Percentiles rank a stretch among this genome's conserved stretches.
phyloP scores from a whole-genome alignment of 352 stramenopile species.

The Globisporangium paddicum region DNA sequence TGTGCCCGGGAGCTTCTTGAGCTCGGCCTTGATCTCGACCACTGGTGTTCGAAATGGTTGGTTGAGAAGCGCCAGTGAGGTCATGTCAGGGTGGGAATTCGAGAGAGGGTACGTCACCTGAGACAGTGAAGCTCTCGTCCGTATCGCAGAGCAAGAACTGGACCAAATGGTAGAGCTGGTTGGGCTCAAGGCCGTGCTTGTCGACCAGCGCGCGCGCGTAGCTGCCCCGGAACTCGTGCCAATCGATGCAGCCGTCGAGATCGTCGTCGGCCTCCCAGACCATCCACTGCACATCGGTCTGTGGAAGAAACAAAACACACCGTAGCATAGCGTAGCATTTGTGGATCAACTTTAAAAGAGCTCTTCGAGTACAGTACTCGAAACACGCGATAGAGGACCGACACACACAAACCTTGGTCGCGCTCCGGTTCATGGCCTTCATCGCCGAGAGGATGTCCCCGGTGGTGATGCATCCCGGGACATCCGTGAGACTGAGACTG shows the following conservation, averaged over 20 bases:
- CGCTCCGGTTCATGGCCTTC: slow-evolving; percentile 25
- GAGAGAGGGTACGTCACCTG: too few species aligned
- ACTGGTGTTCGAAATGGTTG: slow-evolving; percentile 19
- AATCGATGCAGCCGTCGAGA: slow-evolving; percentile 87
- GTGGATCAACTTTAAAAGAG: not conserved
- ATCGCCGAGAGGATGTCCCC: slow-evolving; percentile 45
- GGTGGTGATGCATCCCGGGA: slow-evolving; percentile 31
- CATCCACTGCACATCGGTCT: slow-evolving; percentile 93
- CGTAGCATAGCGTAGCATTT: too few species aligned
- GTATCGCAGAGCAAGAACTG: slow-evolving; percentile 94
- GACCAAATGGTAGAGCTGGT: slow-evolving; percentile 92
- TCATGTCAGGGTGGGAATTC: too few species aligned
- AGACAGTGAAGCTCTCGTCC: slow-evolving; percentile 87
- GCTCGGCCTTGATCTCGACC: slow-evolving; percentile 39
- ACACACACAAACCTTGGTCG: slow-evolving; percentile 24
- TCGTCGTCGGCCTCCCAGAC: slow-evolving; percentile 97
- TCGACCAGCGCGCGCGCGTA: slow-evolving; percentile 90
- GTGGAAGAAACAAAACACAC: too few species aligned
- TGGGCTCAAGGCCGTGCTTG: slow-evolving; percentile 90
- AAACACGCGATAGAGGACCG: not conserved
- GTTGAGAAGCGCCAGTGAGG: too few species aligned
- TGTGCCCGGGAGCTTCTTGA: slow-evolving; percentile 38
- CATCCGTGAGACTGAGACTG: slow-evolving; percentile 9
- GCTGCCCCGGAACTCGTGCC: slow-evolving; percentile 92
- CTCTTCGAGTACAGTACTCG: too few species aligned